These are phyloP conservation scores for Pseudonitzschia pungens DNA, from an alignment of 108 stramenopile species.

Conservation along the genomic window DNA sequence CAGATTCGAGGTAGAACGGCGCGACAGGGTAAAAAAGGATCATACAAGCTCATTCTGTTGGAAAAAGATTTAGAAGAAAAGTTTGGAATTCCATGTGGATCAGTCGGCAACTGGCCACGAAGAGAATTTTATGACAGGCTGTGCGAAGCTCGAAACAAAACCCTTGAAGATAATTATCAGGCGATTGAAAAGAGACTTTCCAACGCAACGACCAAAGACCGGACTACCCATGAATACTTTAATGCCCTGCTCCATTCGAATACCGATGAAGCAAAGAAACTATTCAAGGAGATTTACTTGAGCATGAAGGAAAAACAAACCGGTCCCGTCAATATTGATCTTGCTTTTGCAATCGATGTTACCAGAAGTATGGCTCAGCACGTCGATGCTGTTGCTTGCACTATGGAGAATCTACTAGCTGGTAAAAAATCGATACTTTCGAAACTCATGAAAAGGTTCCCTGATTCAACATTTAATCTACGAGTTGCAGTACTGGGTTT, in stretches of 20 bases:
- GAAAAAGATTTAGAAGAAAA: slow-evolving; percentile 54
- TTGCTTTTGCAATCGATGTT: slow-evolving; percentile 54
- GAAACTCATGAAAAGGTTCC: slow-evolving; percentile 45
- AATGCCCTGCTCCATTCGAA: slow-evolving; percentile 47
- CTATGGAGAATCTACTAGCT: slow-evolving; percentile 37
- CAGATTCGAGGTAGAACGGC: slow-evolving; percentile 71
- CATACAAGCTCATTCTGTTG: slow-evolving; percentile 54
- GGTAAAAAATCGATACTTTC: slow-evolving; percentile 39
- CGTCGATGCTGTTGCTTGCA: slow-evolving; percentile 21
- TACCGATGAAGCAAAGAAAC: slow-evolving; percentile 14
- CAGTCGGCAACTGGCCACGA: slow-evolving; percentile 37
- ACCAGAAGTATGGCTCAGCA: slow-evolving; percentile 66
- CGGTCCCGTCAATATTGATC: slow-evolving; percentile 46
- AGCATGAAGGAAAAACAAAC: slow-evolving; percentile 48
- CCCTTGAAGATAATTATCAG: slow-evolving; percentile 28
- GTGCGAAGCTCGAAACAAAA: slow-evolving; percentile 32
- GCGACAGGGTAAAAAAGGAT: slow-evolving; percentile 60
- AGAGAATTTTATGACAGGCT: slow-evolving; percentile 52
- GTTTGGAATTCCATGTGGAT: slow-evolving; percentile 39
- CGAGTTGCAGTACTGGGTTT: slow-evolving; percentile 44
- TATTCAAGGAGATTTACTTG: slow-evolving; percentile 50
- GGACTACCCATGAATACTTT: slow-evolving; percentile 47
- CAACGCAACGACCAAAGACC: slow-evolving; percentile 46
- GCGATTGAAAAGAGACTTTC: slow-evolving; percentile 44
- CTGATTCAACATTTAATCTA: slow-evolving; percentile 50